These are phyloP conservation scores for Sporothrix dimorphospora DNA, from an alignment of 2,329 filamentous ascomycete genomes.

Conservation along the genomic window DNA sequence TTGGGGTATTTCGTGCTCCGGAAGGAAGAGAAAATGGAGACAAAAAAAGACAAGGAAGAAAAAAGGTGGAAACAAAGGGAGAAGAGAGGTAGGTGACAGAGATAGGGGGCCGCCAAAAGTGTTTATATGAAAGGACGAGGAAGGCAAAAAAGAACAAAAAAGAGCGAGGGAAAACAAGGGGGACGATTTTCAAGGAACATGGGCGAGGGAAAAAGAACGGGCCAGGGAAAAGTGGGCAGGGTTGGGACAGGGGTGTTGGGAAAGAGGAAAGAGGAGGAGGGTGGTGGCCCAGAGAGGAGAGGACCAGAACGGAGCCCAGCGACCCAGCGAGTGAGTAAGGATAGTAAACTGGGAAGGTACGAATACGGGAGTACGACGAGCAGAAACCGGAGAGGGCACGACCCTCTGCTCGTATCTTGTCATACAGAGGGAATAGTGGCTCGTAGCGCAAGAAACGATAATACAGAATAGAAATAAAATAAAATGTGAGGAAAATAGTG, in stretches of 20 bases:
- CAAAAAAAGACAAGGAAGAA: not conserved
- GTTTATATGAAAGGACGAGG: conserved; percentile 24
- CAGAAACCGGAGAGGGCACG: not conserved
- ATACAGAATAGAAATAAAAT: not conserved
- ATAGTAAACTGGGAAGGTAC: conserved; percentile 10
- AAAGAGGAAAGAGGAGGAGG: not conserved
- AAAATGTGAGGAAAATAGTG: not conserved
- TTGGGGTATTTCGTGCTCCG: not conserved
- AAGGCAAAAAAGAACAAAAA: not conserved
- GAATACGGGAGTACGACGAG: conserved; percentile 13
- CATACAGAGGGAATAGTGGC: not conserved
- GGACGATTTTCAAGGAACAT: conserved; percentile 22
- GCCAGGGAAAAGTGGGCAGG: conserved; percentile 23
- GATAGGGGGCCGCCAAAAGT: conserved; percentile 19
- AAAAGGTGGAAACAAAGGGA: not conserved
- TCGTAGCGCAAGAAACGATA: not conserved
- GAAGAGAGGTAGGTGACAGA: not conserved
- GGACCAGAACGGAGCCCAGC: not conserved
- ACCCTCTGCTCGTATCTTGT: not conserved
- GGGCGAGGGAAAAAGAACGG: conserved; percentile 22
- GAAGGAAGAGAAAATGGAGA: not conserved
- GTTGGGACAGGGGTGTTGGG: conserved; percentile 15
- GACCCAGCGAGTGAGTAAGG: conserved; percentile 12
- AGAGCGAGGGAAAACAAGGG: conserved; percentile 19
- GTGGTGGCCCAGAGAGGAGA: not conserved